These are phyloP conservation scores for Linderina pennispora DNA, from an alignment of 192 early-diverging fungal species.

Conservation along the genomic window DNA sequence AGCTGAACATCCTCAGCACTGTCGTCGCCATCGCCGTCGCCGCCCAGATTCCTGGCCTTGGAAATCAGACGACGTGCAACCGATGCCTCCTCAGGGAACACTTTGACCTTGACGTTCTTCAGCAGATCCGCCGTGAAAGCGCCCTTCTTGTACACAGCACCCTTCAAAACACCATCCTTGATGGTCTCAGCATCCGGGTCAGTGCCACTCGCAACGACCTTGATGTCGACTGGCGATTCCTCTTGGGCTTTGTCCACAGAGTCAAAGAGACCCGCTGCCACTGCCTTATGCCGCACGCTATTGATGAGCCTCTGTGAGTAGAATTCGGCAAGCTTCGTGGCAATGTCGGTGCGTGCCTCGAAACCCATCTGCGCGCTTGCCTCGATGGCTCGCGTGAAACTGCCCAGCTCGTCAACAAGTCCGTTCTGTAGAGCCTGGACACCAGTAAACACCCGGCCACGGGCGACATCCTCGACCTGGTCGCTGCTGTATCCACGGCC, in stretches of 20 bases:
- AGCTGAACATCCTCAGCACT: neutral
- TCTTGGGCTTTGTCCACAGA: neutral
- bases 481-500: conserved; percentile 50
- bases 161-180: conserved; percentile 11
- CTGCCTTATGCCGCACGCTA: neutral
- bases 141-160: neutral
- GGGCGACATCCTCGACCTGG: conserved; percentile 51
- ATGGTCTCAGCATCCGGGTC: neutral
- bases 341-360: conserved; percentile 24
- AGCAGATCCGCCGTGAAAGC: conserved; percentile 21
- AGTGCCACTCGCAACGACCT: neutral
- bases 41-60: neutral
- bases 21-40: neutral
- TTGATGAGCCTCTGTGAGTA: neutral
- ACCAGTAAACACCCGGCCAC: conserved; percentile 61
- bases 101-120: conserved; percentile 42
- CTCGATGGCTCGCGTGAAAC: conserved; percentile 45
- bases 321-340: conserved; percentile 9
- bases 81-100: conserved; percentile 28
- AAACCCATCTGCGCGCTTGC: conserved; percentile 29
- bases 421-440: conserved; percentile 50
- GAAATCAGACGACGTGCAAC: neutral
- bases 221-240: neutral
- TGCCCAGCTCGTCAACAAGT: conserved; percentile 60
- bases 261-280: neutral